Conservation (phyloP, 2,329 filamentous ascomycete genomes). For the Hyphodiscus sp. region DNA sequence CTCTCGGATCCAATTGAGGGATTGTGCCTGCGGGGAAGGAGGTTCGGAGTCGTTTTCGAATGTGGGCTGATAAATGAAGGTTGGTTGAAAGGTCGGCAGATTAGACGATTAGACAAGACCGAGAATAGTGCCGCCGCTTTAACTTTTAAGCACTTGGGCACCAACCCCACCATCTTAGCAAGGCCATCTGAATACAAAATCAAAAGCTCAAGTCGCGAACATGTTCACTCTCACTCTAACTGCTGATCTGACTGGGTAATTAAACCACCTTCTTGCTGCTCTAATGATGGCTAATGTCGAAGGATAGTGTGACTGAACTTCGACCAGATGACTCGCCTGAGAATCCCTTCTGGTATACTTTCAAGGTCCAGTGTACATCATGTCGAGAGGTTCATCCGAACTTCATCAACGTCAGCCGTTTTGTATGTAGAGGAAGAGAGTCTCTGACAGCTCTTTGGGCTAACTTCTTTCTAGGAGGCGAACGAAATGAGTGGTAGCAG, state of each 20-base stretch:
- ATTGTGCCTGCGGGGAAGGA: neutral
- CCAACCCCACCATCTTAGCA: slow-evolving; percentile 8
- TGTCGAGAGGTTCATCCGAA: slow-evolving; percentile 89
- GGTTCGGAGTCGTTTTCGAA: neutral
- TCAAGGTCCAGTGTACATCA: slow-evolving; percentile 97
- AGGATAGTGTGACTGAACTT: slow-evolving; percentile 75
- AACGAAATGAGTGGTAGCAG: slow-evolving; percentile 89
- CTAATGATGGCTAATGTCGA: slow-evolving; percentile 1
- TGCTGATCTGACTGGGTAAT: slow-evolving; percentile 64
- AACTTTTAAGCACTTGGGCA: neutral
- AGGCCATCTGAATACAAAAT: neutral
- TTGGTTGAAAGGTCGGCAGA: neutral
- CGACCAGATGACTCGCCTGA: slow-evolving; percentile 76
- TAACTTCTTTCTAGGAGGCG: slow-evolving; percentile 55
- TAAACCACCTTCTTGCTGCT: slow-evolving; percentile 4
- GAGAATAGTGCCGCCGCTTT: slow-evolving; percentile 10
- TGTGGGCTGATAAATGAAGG: neutral
- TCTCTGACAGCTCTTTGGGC: neutral
- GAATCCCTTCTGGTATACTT: slow-evolving; percentile 90
- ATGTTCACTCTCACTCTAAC: slow-evolving; percentile 61
- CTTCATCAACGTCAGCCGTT: slow-evolving; percentile 77
- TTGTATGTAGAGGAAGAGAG: slow-evolving; percentile 45
- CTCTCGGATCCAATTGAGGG: neutral
- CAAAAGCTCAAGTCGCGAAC: slow-evolving; percentile 5
- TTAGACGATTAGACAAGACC: neutral